phyloP scores from a whole-genome alignment of 2,329 filamentous ascomycete genomes.

The Penicillium thymicola region DNA sequence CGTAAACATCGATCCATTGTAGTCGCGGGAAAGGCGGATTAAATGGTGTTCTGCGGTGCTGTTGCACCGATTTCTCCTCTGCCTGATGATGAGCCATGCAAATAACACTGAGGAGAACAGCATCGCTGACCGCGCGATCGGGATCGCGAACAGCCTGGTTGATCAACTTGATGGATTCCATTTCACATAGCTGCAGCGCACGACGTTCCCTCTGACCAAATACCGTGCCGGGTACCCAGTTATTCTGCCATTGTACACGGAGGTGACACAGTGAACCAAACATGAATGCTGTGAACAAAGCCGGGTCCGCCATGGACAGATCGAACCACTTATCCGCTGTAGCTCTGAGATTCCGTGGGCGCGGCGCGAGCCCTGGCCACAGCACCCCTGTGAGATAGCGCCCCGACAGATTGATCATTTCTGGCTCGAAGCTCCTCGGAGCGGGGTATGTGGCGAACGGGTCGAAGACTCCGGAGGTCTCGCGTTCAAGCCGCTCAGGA shows the following conservation, averaged over 20 bases:
- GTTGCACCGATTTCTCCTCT: conserved; percentile 14
- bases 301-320: conserved; percentile 28
- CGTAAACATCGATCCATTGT: conserved; percentile 40
- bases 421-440: conserved; percentile 20
- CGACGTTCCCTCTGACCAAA: conserved; percentile 26
- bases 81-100: conserved; percentile 35
- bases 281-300: conserved; percentile 33
- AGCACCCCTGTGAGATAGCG: conserved; percentile 23
- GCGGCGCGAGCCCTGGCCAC: conserved; percentile 30
- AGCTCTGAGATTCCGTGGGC: not conserved
- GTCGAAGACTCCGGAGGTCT: conserved; percentile 24
- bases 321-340: conserved; percentile 28
- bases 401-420: conserved; percentile 24
- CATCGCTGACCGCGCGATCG: conserved; percentile 31
- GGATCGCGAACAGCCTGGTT: conserved; percentile 35
- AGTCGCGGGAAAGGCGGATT: conserved; percentile 34
- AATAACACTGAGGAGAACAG: conserved; percentile 36
- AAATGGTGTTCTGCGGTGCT: conserved; percentile 26
- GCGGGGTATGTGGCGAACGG: conserved; percentile 29
- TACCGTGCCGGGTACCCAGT: conserved; percentile 16
- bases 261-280: conserved; percentile 34
- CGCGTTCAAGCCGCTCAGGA: conserved; percentile 22
- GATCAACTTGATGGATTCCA: conserved; percentile 36
- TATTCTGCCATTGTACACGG: conserved; percentile 30
- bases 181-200: conserved; percentile 26